Base-by-base conservation (phyloP, 2,329 filamentous ascomycete species). In the Dendryphion nanum region DNA sequence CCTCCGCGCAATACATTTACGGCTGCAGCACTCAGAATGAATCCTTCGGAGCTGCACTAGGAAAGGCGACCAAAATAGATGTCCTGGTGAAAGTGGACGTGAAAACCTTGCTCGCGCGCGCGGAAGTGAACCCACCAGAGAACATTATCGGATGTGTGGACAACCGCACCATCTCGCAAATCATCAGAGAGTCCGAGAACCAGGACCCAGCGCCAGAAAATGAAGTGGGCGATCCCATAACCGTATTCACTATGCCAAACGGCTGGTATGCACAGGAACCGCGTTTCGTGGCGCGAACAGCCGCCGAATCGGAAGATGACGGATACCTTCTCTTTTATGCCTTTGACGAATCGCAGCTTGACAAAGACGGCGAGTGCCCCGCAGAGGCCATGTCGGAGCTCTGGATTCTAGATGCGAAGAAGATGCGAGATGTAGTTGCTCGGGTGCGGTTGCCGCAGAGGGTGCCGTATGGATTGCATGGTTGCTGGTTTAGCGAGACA, bases 301-400 rank as follows among this genome's bases (percentile, higher is more conserved):
- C 61, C 8, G 60, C 66, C 0, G 41, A 30, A 1, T 56, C 49
- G 1, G 84, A 87, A 55, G 82, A 86, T 48, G 80, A 83, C 45
- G 83, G 84, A 0, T 86, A 75, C 63, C 65, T 86, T 1, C 64
- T 87, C 4, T 82, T 79, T 31, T 86, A 85, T 47, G 81, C 83
- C 1, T 87, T 87, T 44, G 80, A 87, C 45, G 83, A 86, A 50
- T 69, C 71, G 2, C 82, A 86, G 53, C 66, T 86, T 0, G 70
- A 80, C n/a, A 54, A 62, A 2, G 39, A 63, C 0, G 78, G 75
- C 0, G 63, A 73, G 26, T 78, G 74, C 36, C 50, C 40, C n/a
- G 40, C 47, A 6, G 40, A 50, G 1, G 59, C 68, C 0, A 59
- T 62, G 2, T 82, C 77, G 20, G 82, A 87, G 58, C 65, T 87